A percentile compares a stretch with the other conserved stretches of the same genome.
Evolutionary conservation across 768 basidiomycete species (phyloP).

Genomic region (Mycena vulgaris): DNA sequence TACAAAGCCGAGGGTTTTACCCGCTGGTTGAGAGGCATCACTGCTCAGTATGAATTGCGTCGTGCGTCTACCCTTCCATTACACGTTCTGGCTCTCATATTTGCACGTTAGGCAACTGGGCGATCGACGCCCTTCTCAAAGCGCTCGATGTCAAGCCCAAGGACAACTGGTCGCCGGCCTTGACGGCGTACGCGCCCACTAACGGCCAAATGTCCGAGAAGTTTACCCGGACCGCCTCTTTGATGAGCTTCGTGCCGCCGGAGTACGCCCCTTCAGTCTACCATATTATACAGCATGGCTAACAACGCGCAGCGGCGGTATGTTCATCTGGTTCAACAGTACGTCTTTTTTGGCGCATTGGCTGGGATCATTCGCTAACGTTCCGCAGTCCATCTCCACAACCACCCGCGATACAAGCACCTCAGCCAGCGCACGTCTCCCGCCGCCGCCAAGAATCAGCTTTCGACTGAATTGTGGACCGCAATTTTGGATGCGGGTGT

Average conservation of each 20-base stretch:
- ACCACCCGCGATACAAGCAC: constrained; percentile 36
- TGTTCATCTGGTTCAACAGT: constrained; percentile 41
- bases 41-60: constrained; percentile 37
- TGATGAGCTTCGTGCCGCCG: constrained; percentile 39
- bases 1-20: constrained; percentile 31
- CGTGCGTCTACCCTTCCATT: constrained; percentile 13
- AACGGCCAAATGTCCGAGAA: constrained; percentile 36
- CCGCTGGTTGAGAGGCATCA: constrained; percentile 38
- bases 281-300: background rate
- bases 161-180: constrained; percentile 23
- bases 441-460: constrained; percentile 32
- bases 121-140: constrained; percentile 32
- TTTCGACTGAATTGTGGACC: constrained; percentile 32
- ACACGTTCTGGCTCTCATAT: background rate
- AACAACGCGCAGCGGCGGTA: constrained; percentile 31
- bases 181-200: constrained; percentile 28
- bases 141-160: constrained; percentile 26
- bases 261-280: constrained; percentile 25
- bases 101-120: constrained; percentile 27
- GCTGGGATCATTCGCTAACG: background rate
- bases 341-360: background rate
- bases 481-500: constrained; percentile 26
- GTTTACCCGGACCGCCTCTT: constrained; percentile 22
- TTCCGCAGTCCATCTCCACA: constrained; percentile 34
- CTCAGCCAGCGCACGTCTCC: constrained; percentile 33